These are phyloP conservation scores for Phragmites australis DNA, from an alignment of 176 grass and related monocot species.

Conservation along the genomic window DNA sequence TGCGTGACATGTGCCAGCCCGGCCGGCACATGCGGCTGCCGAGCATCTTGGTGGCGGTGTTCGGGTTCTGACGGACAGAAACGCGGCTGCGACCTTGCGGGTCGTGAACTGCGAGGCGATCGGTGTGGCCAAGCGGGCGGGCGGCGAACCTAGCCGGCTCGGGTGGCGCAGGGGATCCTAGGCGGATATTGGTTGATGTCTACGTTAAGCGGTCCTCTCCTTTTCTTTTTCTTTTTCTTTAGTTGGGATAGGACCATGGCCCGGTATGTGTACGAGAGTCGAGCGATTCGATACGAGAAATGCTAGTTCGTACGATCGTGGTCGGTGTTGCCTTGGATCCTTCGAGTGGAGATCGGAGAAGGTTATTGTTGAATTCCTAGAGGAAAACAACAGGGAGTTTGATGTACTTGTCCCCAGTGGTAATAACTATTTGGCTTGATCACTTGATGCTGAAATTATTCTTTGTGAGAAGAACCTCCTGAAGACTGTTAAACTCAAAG, in stretches of 20 bases:
- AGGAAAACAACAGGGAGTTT: background rate
- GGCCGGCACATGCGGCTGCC: conserved; percentile 19
- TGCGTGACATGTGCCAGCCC: conserved; percentile 18
- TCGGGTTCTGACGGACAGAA: background rate
- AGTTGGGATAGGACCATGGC: too few species aligned
- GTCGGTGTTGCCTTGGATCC: too few species aligned
- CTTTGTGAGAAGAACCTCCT: background rate
- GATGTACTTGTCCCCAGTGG: background rate
- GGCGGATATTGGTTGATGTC: background rate
- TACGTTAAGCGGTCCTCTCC: background rate
- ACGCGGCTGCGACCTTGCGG: background rate
- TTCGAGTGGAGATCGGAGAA: too few species aligned
- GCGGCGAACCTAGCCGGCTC: conserved; percentile 12
- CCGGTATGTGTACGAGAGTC: too few species aligned
- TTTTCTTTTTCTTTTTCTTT: background rate
- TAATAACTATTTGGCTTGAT: background rate
- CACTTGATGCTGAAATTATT: background rate
- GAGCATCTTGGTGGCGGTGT: conserved; percentile 5
- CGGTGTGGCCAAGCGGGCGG: background rate
- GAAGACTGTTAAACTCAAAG: background rate
- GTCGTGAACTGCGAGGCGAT: background rate
- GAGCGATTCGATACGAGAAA: too few species aligned
- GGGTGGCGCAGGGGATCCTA: background rate
- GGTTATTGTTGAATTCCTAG: too few species aligned
- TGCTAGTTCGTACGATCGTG: too few species aligned